Conservation (phyloP, 2,329 filamentous ascomycete species). For the Penicillium sp. region DNA sequence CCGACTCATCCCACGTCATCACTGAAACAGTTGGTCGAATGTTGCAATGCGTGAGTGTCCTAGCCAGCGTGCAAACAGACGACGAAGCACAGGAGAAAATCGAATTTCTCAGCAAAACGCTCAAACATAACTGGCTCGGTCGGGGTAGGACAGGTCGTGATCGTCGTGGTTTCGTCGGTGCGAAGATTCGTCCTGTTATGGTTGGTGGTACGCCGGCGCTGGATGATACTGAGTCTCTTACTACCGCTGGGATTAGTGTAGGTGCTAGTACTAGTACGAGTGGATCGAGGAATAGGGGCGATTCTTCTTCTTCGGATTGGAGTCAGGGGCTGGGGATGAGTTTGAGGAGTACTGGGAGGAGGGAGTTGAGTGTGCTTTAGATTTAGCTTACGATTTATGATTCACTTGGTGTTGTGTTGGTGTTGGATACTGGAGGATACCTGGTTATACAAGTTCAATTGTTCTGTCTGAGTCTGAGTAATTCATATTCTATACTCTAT, state of each 20-base stretch:
- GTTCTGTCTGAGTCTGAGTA: too few relatives aligned
- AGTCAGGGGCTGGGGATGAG: constrained; percentile 25
- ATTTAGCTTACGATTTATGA: constrained; percentile 1
- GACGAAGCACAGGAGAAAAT: constrained; percentile 79
- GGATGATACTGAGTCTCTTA: constrained; percentile 32
- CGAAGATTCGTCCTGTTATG: constrained; percentile 50
- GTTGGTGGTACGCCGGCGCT: constrained; percentile 29
- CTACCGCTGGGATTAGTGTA: constrained; percentile 27
- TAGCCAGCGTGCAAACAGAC: constrained; percentile 74
- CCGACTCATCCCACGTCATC: constrained; percentile 68
- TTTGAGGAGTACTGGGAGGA: constrained; percentile 28
- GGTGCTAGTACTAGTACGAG: constrained; percentile 29
- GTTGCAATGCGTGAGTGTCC: constrained; percentile 92
- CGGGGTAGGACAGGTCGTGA: constrained; percentile 87
- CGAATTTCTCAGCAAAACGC: constrained; percentile 78
- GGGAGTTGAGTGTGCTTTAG: constrained; percentile 37
- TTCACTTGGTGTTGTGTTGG: neutral
- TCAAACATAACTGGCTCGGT: constrained; percentile 97
- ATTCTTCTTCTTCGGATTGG: constrained; percentile 31
- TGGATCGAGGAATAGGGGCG: constrained; percentile 23
- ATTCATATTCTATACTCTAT: too few relatives aligned
- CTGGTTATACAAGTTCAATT: too few relatives aligned
- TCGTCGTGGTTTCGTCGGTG: constrained; percentile 84
- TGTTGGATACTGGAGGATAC: neutral
- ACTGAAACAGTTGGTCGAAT: constrained; percentile 94